These are phyloP conservation scores for Fusarium cicatricum DNA, from an alignment of 2,329 filamentous ascomycete genomes.

Conservation along the genomic window DNA sequence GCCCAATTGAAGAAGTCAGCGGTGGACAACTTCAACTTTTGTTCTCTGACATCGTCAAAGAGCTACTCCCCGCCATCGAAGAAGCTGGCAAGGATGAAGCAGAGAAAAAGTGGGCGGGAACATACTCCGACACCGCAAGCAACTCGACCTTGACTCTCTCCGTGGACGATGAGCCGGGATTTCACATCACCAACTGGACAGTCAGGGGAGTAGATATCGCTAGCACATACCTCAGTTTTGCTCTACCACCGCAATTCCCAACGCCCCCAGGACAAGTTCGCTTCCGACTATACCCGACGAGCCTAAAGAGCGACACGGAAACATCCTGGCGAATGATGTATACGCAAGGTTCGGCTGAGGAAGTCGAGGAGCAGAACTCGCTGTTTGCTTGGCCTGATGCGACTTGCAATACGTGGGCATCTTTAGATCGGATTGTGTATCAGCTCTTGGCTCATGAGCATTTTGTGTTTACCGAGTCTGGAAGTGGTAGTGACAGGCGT, in stretches of 20 bases:
- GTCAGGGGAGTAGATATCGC: slow-evolving; percentile 12
- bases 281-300: slow-evolving; percentile 12
- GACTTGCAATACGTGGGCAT: slow-evolving; percentile 9
- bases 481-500: accelerated
- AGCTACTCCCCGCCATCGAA: slow-evolving; percentile 5
- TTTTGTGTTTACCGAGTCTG: slow-evolving; percentile 13
- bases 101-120: slow-evolving; percentile 1
- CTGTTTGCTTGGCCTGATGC: slow-evolving; percentile 14
- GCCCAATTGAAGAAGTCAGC: slow-evolving; percentile 4
- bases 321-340: slow-evolving; percentile 12
- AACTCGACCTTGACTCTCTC: slow-evolving; percentile 9
- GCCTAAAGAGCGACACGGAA: neutral
- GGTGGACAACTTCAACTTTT: neutral
- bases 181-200: slow-evolving; percentile 15
- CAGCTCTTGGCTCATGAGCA: slow-evolving; percentile 11
- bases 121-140: neutral
- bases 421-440: slow-evolving; percentile 4
- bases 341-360: neutral
- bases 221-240: slow-evolving; percentile 1
- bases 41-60: neutral
- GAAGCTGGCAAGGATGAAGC: slow-evolving; percentile 14
- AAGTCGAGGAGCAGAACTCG: neutral
- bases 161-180: slow-evolving; percentile 1
- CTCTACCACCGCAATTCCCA: neutral
- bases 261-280: neutral